A percentile compares a stretch with the other conserved stretches of the same genome.
Evolutionary conservation across 225 moss, liverwort and hornwort genomes (phyloP).

Genomic region (Polytrichum commune): DNA sequence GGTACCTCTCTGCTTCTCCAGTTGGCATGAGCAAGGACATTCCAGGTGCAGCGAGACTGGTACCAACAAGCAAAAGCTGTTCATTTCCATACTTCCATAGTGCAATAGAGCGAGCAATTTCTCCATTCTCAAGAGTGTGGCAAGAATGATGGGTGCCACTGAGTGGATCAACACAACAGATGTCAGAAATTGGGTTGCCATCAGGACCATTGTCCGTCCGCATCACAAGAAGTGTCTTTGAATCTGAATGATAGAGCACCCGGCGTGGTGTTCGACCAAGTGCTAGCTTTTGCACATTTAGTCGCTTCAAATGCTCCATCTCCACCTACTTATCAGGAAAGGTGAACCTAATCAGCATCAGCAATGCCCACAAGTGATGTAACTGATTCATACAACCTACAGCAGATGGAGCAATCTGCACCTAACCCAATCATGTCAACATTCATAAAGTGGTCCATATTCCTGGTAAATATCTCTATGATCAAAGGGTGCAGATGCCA

Average conservation of each 20-base stretch:
- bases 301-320: conserved; percentile 94
- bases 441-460: no score
- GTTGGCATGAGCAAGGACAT: conserved; percentile 45
- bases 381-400: no score
- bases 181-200: conserved; percentile 61
- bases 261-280: conserved; percentile 81
- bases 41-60: conserved; percentile 56
- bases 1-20: conserved; percentile 86
- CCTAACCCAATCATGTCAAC: no score
- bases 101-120: conserved; percentile 82
- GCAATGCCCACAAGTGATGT: no score
- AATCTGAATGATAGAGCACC: conserved; percentile 75
- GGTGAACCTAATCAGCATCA: neutral
- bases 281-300: conserved; percentile 86
- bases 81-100: conserved; percentile 73
- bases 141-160: conserved; percentile 74
- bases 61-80: conserved; percentile 85
- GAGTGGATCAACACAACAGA: conserved; percentile 95
- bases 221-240: conserved; percentile 86
- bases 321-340: conserved; percentile 68
- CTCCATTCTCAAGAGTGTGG: conserved; percentile 81
- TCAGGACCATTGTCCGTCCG: conserved; percentile 57
- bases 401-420: no score
- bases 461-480: no score
- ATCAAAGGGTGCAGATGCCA: neutral